These are phyloP conservation scores for Litsea cubeba DNA, from an alignment of 164 flowering plant genomes.

Conservation along the genomic window DNA sequence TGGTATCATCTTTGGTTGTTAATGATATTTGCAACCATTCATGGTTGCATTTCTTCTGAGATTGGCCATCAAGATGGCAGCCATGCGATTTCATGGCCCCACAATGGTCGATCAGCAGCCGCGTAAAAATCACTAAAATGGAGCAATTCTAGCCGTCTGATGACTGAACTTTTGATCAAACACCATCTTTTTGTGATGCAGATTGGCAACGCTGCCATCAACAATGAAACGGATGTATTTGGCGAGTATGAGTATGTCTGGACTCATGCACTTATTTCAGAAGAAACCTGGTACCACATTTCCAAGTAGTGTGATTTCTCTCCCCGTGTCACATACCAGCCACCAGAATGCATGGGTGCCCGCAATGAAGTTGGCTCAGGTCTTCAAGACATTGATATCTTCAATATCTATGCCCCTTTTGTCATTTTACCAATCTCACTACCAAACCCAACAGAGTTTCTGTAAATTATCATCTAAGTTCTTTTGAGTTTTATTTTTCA, in stretches of 20 bases:
- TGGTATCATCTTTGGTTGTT: no score
- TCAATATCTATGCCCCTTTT: constrained; percentile 59
- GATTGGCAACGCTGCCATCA: constrained; percentile 73
- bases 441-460: constrained; percentile 27
- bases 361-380: not conserved
- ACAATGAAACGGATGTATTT: constrained; percentile 43
- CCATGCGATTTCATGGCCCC: no score
- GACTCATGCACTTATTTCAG: constrained; percentile 52
- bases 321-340: constrained; percentile 6
- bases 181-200: constrained; percentile 17
- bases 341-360: not conserved
- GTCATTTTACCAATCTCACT: constrained; percentile 31
- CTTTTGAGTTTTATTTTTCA: not conserved
- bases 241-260: constrained; percentile 58
- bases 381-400: constrained; percentile 31
- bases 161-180: not conserved
- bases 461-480: constrained; percentile 9
- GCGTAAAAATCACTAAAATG: no score
- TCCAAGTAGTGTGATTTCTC: constrained; percentile 40
- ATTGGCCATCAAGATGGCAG: no score
- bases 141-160: no score
- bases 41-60: no score
- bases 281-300: constrained; percentile 7
- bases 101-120: no score
- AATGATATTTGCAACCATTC: no score